phyloP scores from a whole-genome alignment of 768 basidiomycete species.

The Boletus insuetus region DNA sequence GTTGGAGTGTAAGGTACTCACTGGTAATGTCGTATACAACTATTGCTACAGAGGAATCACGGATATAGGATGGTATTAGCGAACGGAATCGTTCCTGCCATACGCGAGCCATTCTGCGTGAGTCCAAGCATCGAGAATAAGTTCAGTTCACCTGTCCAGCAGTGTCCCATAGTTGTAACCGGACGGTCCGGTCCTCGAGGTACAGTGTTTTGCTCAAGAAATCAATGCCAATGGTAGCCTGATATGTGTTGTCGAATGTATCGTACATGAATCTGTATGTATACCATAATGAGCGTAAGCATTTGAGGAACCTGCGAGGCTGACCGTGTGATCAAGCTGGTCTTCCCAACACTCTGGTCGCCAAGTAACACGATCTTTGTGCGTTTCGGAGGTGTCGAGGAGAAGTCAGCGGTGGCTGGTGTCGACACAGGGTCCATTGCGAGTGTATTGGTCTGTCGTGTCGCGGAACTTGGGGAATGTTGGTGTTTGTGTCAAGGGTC shows the following conservation, averaged over 20 bases:
- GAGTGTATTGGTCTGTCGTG: background rate
- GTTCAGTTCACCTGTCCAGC: conserved; percentile 73
- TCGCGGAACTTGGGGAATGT: background rate
- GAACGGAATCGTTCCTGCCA: conserved; percentile 92
- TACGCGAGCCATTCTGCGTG: background rate
- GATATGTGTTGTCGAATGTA: conserved; percentile 99
- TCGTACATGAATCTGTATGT: conserved; percentile 91
- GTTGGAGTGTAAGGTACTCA: conserved; percentile 38
- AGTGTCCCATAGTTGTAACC: conserved; percentile 98
- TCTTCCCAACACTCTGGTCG: conserved; percentile 98
- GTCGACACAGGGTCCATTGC: conserved; percentile 55
- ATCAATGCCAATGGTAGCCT: conserved; percentile 97
- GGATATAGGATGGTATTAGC: conserved; percentile 97
- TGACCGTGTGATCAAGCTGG: conserved; percentile 93
- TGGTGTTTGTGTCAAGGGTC: background rate
- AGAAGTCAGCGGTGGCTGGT: conserved; percentile 79
- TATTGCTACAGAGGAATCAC: conserved; percentile 97
- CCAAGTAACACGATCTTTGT: conserved; percentile 96
- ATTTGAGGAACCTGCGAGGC: conserved; percentile 17
- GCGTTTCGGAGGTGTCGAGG: conserved; percentile 86
- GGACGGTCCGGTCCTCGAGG: conserved; percentile 95
- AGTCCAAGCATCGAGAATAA: background rate
- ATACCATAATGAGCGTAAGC: conserved; percentile 3
- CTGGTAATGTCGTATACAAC: conserved; percentile 99
- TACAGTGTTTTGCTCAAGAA: conserved; percentile 99